A percentile compares a stretch with the other conserved stretches of the same genome.
Conservation (phyloP, 176 grass and related monocot species). For the Hordeum vulgare region DNA sequence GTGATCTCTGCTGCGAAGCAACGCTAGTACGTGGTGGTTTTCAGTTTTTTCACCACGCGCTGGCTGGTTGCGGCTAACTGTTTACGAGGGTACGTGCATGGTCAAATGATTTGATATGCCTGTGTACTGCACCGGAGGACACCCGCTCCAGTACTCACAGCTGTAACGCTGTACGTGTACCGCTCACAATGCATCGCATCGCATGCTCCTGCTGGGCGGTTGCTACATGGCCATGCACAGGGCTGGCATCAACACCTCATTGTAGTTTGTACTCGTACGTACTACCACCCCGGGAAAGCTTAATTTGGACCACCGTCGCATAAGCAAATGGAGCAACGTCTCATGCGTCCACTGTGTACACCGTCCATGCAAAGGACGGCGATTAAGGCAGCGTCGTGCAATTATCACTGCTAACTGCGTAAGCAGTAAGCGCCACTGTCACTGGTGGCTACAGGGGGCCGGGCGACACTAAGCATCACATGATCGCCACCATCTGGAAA, state of each 20-base stretch:
- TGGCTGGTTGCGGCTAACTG: not conserved
- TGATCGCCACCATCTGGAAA: constrained; percentile 46
- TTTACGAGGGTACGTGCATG: not conserved
- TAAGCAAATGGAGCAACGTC: constrained; percentile 16
- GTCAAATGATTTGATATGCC: constrained; percentile 10
- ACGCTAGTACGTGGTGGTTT: not conserved
- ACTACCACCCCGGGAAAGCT: not conserved
- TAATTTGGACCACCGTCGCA: not conserved
- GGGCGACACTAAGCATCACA: constrained; percentile 33
- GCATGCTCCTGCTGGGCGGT: not conserved
- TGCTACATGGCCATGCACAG: constrained; percentile 31
- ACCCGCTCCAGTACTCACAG: not conserved
- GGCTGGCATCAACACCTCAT: not conserved
- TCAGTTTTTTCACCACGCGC: not conserved
- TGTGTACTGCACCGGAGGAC: not conserved
- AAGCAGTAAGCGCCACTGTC: not conserved
- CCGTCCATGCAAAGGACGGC: not conserved
- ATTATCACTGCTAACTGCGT: too few species aligned
- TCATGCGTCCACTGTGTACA: not conserved
- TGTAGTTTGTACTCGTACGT: not conserved
- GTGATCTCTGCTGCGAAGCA: not conserved
- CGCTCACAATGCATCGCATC: not conserved
- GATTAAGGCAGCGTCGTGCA: too few species aligned
- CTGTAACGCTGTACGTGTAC: not conserved
- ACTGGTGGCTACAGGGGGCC: not conserved